These are phyloP conservation scores for Pseudogymnoascus sp. DNA, from an alignment of 2,329 filamentous ascomycete species.

Conservation along the genomic window DNA sequence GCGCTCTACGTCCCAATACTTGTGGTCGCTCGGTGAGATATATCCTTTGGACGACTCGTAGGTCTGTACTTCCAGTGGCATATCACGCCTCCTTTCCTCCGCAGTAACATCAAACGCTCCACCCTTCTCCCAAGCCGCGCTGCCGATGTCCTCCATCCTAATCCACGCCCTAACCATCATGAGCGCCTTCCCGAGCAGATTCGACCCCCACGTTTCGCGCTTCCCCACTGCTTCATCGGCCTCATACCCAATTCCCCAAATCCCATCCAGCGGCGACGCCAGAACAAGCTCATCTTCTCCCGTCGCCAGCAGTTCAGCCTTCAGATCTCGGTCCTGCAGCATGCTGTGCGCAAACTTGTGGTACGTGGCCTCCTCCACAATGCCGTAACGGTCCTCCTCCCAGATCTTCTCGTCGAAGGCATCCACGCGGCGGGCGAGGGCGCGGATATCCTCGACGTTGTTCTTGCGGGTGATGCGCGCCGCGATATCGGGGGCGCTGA, in stretches of 20 bases:
- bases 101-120: not conserved
- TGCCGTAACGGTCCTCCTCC: conserved; percentile 41
- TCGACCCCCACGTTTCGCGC: conserved; percentile 51
- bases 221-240: conserved; percentile 41
- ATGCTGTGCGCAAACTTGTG: conserved; percentile 47
- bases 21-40: not conserved
- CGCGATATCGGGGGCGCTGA: conserved; percentile 38
- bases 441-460: conserved; percentile 42
- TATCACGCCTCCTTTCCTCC: conserved; percentile 9
- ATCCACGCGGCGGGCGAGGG: conserved; percentile 47
- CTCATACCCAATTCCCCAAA: conserved; percentile 60
- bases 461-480: conserved; percentile 40
- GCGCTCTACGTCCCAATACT: not conserved
- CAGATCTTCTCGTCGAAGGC: conserved; percentile 46
- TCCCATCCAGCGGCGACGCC: conserved; percentile 50
- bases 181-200: conserved; percentile 55
- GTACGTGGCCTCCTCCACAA: conserved; percentile 51
- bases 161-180: conserved; percentile 50
- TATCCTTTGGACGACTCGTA: not conserved
- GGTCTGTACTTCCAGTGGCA: not conserved
- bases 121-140: conserved; percentile 16
- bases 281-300: conserved; percentile 55
- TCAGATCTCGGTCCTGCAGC: conserved; percentile 35
- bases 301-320: conserved; percentile 45
- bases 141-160: conserved; percentile 30